Base-by-base conservation (phyloP, 169 alveolate genomes). In the Plasmodium sp. region DNA sequence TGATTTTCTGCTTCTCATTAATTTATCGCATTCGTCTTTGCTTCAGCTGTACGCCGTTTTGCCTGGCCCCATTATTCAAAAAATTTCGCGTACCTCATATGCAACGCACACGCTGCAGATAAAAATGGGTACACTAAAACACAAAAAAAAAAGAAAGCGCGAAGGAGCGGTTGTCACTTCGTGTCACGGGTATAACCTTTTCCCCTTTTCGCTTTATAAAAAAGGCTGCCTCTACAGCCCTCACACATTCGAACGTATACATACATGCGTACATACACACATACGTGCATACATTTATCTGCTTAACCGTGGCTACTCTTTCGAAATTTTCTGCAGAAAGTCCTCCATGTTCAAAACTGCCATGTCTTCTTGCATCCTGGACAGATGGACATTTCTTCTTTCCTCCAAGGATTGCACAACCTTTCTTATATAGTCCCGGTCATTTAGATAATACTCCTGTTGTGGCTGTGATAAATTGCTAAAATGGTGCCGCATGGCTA, bases 351-450 rank as follows among this genome's bases (percentile, higher is more conserved):
- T 31, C 41, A 73, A 72, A 84, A 84, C 93, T 18, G 84, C 93
- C 31, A 45, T 45, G 80, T 84, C 84, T 73, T 84, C 93, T 45
- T 84, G 93, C 22, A 16, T n/a, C 58, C 58, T 84, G 7, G 93
- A 84, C 48, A 84, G 54, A 2, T 45, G 36, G n/a, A 71, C 34
- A 71, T 45, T 43, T 74, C 80, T 73, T 41, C 22, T 84, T 16
- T 73, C 84, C 54, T 58, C 77, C 80, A 84, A n/a, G n/a, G 62
- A 16, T 33, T 84, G 93, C n/a, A 84, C 82, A 84, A 84, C 5
- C 56, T 73, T 84, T 74, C 84, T 72, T 34, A 84, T 71, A 73
- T 84, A 84, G 45, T 71, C 83, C 4, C 34, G 31, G 56, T 84
- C 58, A 9, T 84, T 84, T n/a, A 72, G 31, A 34, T 27, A 74